Base-by-base conservation (phyloP, 768 basidiomycete genomes). In the Gymnopilus dilepis region DNA sequence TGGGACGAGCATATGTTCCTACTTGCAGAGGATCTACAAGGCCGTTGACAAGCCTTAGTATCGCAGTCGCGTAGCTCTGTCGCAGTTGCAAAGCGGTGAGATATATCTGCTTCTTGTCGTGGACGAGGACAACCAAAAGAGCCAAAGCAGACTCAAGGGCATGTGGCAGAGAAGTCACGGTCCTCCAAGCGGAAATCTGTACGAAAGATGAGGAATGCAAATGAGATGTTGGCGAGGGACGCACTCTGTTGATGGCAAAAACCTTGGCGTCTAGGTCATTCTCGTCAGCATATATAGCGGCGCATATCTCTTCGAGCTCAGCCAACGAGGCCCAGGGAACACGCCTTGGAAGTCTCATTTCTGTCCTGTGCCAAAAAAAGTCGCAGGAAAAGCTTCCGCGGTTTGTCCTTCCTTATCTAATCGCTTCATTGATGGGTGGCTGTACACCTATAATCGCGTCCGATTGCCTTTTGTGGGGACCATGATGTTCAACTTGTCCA, bases 11-110 rank as follows among this genome's bases (percentile, higher is more conserved):
- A 70, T 92, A 99, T 19, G 85, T 84, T 6, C 95, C 94, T 9
- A 86, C 82, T 70, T 99, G 97, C 11, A 97, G 80, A 13, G 96
- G 95, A 69, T 99, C 97, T 6, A 98, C 97, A 37, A 99, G 82
- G 1, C 95, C 93, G 68, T 99, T 99, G 65, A 99, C 92, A 65
- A 99, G 86, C 31, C 97, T 81, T 60, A 96, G 90, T 61, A 97
- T 79, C 1, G 94, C 88, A 24, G 90, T 79, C 8, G 93, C 87
- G 73, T 94, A 95, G 61, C 84, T 85, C 67, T 95, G 90, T 19
- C 96, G 84, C 56, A 92, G 73, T 52, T 79, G 74, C 34, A 92
- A 79, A 37, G 73, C 67, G 0, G 82, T 77, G 2, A 67, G 56
- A 9, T 73, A 67, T 2, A 65, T 40, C 6, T 63, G 59, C 15